Evolutionary conservation across 1,284 basidiomycete genomes (phyloP).

Genomic region (Irpex sp.): DNA sequence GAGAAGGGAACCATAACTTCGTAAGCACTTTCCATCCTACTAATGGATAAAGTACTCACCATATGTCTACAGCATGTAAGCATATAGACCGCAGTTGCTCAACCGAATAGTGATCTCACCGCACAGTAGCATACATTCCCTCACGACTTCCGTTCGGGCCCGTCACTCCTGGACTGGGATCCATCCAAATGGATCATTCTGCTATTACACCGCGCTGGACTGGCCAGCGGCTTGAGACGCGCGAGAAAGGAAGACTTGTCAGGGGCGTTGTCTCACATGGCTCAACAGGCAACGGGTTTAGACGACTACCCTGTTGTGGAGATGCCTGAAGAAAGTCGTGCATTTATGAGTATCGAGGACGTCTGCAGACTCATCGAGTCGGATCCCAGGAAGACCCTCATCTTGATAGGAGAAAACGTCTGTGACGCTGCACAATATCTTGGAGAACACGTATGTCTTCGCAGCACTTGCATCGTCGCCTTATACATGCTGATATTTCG

Average conservation of each 20-base stretch:
- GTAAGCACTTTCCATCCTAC: slow-evolving; percentile 31
- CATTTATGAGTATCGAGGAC: slow-evolving; percentile 18
- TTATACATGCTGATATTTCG: background rate
- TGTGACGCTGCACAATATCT: slow-evolving; percentile 63
- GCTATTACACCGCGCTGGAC: slow-evolving; percentile 46
- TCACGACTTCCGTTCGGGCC: slow-evolving; percentile 66
- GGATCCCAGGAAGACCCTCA: slow-evolving; percentile 36
- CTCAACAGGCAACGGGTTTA: slow-evolving; percentile 36
- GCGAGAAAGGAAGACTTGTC: slow-evolving; percentile 56
- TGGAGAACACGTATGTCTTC: slow-evolving; percentile 53
- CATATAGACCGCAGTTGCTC: background rate
- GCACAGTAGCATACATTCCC: slow-evolving; percentile 66
- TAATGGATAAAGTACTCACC: no score
- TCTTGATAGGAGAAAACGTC: slow-evolving; percentile 58
- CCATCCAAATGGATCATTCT: slow-evolving; percentile 78
- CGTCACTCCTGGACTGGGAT: slow-evolving; percentile 63
- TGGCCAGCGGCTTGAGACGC: slow-evolving; percentile 44
- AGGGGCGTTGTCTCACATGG: slow-evolving; percentile 51
- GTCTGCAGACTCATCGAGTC: slow-evolving; percentile 24
- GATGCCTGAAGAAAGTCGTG: slow-evolving; percentile 4
- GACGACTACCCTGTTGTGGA: slow-evolving; percentile 6
- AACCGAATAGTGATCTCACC: background rate
- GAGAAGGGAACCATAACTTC: slow-evolving; percentile 79
- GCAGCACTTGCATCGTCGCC: slow-evolving; percentile 1
- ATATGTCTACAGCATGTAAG: slow-evolving; percentile 26